Conservation (phyloP, 2,329 filamentous ascomycete genomes). For the Ilyonectria mors-panacis region DNA sequence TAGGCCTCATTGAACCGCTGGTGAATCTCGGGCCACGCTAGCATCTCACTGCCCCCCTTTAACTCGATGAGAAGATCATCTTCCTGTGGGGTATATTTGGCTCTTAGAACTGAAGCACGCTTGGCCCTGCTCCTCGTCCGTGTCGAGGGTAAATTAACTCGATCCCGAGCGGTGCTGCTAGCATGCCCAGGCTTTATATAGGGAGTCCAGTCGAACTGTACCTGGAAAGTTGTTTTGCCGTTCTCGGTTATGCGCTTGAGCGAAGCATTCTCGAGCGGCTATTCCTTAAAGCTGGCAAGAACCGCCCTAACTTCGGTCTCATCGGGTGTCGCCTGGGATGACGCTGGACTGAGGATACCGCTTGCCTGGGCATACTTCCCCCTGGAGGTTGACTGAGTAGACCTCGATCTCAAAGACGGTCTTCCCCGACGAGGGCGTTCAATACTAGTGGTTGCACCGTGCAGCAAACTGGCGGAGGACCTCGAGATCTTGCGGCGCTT, state of each 20-base stretch:
- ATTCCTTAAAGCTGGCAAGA: no score
- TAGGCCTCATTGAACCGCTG: constrained; percentile 1
- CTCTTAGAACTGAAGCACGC: neutral
- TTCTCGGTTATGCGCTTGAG: neutral
- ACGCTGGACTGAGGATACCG: constrained; percentile 19
- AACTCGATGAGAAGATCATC: constrained; percentile 5
- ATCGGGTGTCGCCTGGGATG: no score
- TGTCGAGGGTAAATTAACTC: constrained; percentile 1
- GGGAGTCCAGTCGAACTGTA: constrained; percentile 12
- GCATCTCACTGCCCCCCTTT: neutral
- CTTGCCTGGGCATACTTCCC: neutral
- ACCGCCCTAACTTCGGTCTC: no score
- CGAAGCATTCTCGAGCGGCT: constrained; percentile 6
- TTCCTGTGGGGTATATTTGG: neutral
- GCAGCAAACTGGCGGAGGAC: neutral
- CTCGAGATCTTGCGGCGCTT: neutral
- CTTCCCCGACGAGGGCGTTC: neutral
- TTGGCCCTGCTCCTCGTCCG: neutral
- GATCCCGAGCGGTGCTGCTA: neutral
- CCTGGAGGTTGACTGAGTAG: no score
- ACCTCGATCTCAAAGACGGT: neutral
- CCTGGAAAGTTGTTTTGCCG: neutral
- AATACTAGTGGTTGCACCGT: neutral
- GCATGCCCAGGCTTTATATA: constrained; percentile 3
- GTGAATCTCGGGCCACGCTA: constrained; percentile 8